Base-by-base conservation (phyloP, 768 basidiomycete genomes). In the Termitomyces sp. region DNA sequence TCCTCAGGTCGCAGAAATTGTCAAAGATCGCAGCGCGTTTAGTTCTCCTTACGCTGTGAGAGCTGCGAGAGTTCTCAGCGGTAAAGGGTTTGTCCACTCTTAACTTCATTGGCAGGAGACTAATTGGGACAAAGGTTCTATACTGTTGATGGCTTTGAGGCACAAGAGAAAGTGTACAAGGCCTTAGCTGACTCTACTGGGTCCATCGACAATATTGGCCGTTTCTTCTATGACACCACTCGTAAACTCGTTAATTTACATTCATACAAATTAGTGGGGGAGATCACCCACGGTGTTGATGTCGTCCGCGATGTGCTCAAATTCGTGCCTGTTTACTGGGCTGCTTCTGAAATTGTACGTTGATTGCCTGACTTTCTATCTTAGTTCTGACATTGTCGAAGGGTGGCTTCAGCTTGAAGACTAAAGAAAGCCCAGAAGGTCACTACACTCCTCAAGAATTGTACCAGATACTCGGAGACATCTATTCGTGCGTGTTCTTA, bases 321-420 rank as follows among this genome's bases (percentile, higher is more conserved):
- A 65, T 64, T 74, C 36, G 77, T 87, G 1, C 85, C 92, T 12
- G 70, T 90, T 26, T 71, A 81, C 59, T 94, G 90, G 88, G 83
- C 78, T 27, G 85, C 88, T 4, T 70, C 69, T 22, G 84, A 90
- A 46, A 71, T 93, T 34, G 92, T 92, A 59, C 2, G 44, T 29
- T 44, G 2, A 36, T 7, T 41, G n/a, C 46, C 46, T n/a, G 22
- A 2, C 24, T 26, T 36, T 3, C 27, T n/a, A 42, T 46, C 18
- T 13, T 44, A 54, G 32, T 46, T 59, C 46, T 56, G 37, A 50
- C 31, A 52, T 12, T 53, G 29, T 51, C 18, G 4, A 63, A 92
- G 90, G 86, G 85, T 56, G 89, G 89, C 14, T 84, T 93, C 57
- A 68, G 75, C n/a, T 73, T 92, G 55, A 90, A 87, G 71, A 81